A percentile compares a stretch with the other conserved stretches of the same genome.
These are phyloP conservation scores for Lepiota brunneoincarnata DNA, from an alignment of 768 basidiomycete species.

Conservation along the genomic window DNA sequence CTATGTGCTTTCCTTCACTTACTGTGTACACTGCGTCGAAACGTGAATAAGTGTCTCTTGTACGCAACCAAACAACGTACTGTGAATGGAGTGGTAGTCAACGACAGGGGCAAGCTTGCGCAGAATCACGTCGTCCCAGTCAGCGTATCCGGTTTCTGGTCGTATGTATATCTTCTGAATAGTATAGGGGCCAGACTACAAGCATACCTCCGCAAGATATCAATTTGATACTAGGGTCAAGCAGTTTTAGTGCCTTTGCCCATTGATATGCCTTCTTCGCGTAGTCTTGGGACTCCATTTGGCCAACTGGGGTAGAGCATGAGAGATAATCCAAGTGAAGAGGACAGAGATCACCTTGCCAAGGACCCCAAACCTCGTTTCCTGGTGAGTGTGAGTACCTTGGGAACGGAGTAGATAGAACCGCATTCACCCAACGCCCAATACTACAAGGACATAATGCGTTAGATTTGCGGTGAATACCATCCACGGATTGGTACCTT, in stretches of 20 bases:
- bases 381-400: constrained; percentile 30
- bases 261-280: constrained; percentile 55
- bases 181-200: constrained; percentile 14
- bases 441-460: constrained; percentile 20
- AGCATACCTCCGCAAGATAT: constrained; percentile 50
- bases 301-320: constrained; percentile 38
- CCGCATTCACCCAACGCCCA: constrained; percentile 30
- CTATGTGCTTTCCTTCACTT: constrained; percentile 42
- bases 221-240: constrained; percentile 54
- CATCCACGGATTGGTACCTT: constrained; percentile 23
- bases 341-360: constrained; percentile 34
- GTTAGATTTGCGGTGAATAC: neutral
- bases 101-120: constrained; percentile 41
- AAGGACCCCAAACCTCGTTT: constrained; percentile 57
- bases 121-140: constrained; percentile 42
- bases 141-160: constrained; percentile 37
- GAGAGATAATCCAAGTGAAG: neutral
- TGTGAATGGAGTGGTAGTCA: constrained; percentile 49
- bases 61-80: constrained; percentile 18
- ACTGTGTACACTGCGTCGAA: constrained; percentile 34
- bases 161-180: constrained; percentile 13
- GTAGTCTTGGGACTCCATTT: constrained; percentile 53
- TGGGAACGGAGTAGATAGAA: neutral
- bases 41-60: neutral
- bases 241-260: constrained; percentile 56